A percentile compares a stretch with the other conserved stretches of the same genome.
phyloP scores from a whole-genome alignment of 2,329 filamentous ascomycete species.

The Neobulgaria alba region DNA sequence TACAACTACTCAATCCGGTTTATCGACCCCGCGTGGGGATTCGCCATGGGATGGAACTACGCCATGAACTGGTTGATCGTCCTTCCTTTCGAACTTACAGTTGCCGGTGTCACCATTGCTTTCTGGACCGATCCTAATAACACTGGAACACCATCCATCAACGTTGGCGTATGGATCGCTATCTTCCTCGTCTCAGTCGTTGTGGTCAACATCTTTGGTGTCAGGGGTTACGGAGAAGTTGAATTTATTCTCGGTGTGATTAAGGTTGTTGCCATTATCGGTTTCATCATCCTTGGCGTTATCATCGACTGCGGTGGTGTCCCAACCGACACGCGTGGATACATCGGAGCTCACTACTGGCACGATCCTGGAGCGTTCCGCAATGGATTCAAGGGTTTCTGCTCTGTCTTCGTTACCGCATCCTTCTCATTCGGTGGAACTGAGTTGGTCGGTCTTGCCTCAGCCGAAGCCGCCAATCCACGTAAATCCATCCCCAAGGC shows the following conservation, averaged over 20 bases:
- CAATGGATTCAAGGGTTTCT: slow-evolving; percentile 71
- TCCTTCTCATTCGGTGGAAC: slow-evolving; percentile 70
- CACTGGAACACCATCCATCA: slow-evolving; percentile 35
- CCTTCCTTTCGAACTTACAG: slow-evolving; percentile 77
- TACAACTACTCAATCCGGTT: slow-evolving; percentile 88
- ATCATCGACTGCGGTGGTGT: slow-evolving; percentile 21
- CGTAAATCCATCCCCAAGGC: slow-evolving; percentile 76
- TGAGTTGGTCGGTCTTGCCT: slow-evolving; percentile 67
- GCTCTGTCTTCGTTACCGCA: slow-evolving; percentile 67
- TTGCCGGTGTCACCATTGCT: slow-evolving; percentile 72
- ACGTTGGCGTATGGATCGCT: slow-evolving; percentile 67
- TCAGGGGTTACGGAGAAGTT: slow-evolving; percentile 85
- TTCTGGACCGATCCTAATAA: slow-evolving; percentile 57
- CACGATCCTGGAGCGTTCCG: slow-evolving; percentile 71
- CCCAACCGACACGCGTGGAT: slow-evolving; percentile 42
- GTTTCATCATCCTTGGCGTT: slow-evolving; percentile 61
- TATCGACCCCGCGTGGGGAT: slow-evolving; percentile 90
- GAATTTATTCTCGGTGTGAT: slow-evolving; percentile 82
- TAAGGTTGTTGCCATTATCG: slow-evolving; percentile 78
- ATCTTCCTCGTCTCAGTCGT: slow-evolving; percentile 75
- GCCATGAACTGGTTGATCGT: slow-evolving; percentile 81
- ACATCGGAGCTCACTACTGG: slow-evolving; percentile 62
- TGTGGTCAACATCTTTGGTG: slow-evolving; percentile 77
- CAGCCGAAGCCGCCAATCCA: slow-evolving; percentile 69
- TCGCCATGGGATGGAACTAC: slow-evolving; percentile 92